phyloP scores from a whole-genome alignment of 495 filamentous ascomycete species.

The Pyronema domesticum region DNA sequence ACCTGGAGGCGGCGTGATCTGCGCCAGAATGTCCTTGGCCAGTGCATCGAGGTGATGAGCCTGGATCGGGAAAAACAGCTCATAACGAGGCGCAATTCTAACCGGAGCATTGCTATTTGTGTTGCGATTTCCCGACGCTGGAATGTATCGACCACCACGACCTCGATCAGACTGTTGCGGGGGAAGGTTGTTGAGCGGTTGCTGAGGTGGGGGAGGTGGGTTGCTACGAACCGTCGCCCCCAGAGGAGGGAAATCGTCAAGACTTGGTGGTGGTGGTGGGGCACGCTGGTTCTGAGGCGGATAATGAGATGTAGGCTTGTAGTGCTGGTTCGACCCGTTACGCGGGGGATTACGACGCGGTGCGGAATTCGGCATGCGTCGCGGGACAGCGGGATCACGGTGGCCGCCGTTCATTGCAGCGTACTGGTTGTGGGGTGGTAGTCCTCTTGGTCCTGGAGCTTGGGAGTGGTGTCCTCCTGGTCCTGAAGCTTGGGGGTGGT shows the following conservation, averaged over 20 bases:
- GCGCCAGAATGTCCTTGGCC: conserved; percentile 14
- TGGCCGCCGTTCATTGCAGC: no score
- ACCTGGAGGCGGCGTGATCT: conserved; percentile 10
- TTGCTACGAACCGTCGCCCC: conserved; percentile 2
- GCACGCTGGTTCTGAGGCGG: neutral
- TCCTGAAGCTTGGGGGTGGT: no score
- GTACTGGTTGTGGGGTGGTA: no score
- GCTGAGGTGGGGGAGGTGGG: conserved; percentile 3
- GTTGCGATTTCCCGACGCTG: neutral
- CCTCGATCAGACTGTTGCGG: neutral
- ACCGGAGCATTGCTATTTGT: neutral
- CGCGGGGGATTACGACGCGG: neutral
- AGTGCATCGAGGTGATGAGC: conserved; percentile 10
- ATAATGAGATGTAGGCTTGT: neutral
- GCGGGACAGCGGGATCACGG: no score
- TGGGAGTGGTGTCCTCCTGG: no score
- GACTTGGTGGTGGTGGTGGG: conserved; percentile 1
- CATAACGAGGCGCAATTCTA: conserved; percentile 3
- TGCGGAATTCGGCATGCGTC: no score
- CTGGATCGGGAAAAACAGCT: conserved; percentile 14
- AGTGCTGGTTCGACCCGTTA: neutral
- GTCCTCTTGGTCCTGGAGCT: no score
- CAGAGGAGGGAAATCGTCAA: conserved; percentile 19
- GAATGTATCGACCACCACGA: neutral
- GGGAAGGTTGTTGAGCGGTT: conserved; percentile 1